A percentile compares a stretch with the other conserved stretches of the same genome.
These are phyloP conservation scores for Solanum paucissectum DNA, from an alignment of 257 asterid genomes.

Conservation along the genomic window DNA sequence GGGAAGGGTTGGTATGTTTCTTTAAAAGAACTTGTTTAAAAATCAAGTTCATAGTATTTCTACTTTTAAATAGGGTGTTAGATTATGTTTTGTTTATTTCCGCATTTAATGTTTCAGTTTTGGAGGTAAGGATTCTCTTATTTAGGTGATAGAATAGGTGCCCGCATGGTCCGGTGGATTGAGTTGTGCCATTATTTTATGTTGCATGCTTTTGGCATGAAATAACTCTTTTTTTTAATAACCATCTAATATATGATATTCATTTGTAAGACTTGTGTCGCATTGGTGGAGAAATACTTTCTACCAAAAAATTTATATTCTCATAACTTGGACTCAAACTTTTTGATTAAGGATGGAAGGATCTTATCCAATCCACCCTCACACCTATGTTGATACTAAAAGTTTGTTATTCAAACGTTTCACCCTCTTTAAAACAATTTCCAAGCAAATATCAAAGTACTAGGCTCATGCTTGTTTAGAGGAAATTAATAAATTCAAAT, in stretches of 20 bases:
- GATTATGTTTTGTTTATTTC: no score
- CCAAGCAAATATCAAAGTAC: not conserved
- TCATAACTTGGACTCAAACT: not conserved
- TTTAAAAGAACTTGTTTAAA: no score
- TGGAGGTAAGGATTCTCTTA: not conserved
- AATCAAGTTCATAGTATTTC: no score
- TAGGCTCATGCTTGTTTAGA: not conserved
- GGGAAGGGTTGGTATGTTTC: not conserved
- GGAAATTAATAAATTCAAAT: not conserved
- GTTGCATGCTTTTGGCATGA: not conserved
- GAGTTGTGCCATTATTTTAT: not conserved
- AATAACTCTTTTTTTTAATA: no score
- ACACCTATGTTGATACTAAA: not conserved
- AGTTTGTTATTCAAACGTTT: not conserved
- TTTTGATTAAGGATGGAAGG: not conserved
- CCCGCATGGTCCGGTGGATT: not conserved
- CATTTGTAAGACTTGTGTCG: not conserved
- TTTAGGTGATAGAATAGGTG: not conserved
- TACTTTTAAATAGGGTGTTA: no score
- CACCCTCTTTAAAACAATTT: not conserved
- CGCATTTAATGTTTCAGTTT: not conserved
- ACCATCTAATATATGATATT: not conserved
- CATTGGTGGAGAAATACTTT: not conserved
- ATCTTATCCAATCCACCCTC: not conserved
- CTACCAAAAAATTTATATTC: not conserved